Evolutionary conservation across 2,329 filamentous ascomycete genomes (phyloP).

Genomic region (Proliferodiscus dingleyae): DNA sequence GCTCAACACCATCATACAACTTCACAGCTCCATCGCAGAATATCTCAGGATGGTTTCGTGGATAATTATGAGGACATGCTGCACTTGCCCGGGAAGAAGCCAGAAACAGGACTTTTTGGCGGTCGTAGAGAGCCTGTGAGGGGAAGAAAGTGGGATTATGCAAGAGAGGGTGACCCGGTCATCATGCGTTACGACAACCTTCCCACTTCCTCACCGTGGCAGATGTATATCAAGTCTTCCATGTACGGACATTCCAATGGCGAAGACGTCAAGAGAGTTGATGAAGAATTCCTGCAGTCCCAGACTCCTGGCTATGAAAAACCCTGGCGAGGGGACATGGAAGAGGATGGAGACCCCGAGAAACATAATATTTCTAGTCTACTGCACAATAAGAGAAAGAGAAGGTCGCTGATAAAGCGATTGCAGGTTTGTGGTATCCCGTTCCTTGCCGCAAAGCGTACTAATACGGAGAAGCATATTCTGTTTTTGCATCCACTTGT

Average conservation of each 20-base stretch:
- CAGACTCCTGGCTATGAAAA: slow-evolving; percentile 32
- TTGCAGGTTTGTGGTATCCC: slow-evolving; percentile 22
- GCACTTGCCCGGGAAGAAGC: slow-evolving; percentile 20
- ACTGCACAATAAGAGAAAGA: slow-evolving; percentile 27
- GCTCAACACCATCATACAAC: slow-evolving; percentile 27
- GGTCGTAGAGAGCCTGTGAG: slow-evolving; percentile 29
- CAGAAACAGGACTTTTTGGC: slow-evolving; percentile 30
- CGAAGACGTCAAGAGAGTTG: slow-evolving; percentile 27
- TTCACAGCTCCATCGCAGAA: slow-evolving; percentile 17
- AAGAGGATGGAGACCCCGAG: slow-evolving; percentile 24
- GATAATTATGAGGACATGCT: slow-evolving; percentile 24
- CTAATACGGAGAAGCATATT: slow-evolving; percentile 21
- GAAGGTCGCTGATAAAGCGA: slow-evolving; percentile 22
- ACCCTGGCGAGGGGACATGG: slow-evolving; percentile 32
- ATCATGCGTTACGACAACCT: slow-evolving; percentile 26
- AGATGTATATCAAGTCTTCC: slow-evolving; percentile 28
- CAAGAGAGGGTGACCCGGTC: slow-evolving; percentile 31
- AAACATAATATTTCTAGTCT: slow-evolving; percentile 24
- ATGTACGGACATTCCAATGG: slow-evolving; percentile 26
- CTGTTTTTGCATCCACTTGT: slow-evolving; percentile 57
- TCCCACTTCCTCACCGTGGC: slow-evolving; percentile 26
- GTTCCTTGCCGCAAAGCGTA: neutral
- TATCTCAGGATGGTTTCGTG: slow-evolving; percentile 31
- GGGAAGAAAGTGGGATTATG: slow-evolving; percentile 34
- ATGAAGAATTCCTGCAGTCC: slow-evolving; percentile 24